phyloP scores from a whole-genome alignment of 257 asterid genomes.

The Capsicum baccatum region DNA sequence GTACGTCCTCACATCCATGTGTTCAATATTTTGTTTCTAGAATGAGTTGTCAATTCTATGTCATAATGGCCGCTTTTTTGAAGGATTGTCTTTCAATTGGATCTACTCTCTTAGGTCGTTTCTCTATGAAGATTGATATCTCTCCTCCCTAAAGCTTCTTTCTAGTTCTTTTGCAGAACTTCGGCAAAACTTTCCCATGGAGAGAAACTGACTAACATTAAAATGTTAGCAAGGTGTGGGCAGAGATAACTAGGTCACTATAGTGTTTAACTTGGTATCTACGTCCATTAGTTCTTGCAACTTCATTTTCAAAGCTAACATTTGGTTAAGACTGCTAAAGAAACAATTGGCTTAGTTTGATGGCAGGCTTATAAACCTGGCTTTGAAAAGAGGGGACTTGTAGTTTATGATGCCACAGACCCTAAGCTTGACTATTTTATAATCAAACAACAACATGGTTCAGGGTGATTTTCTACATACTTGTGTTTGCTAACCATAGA shows the following conservation, averaged over 20 bases:
- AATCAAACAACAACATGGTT: background rate
- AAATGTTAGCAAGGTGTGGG: background rate
- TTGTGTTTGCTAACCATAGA: background rate
- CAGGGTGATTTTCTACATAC: background rate
- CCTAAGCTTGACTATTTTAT: background rate
- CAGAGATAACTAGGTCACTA: background rate
- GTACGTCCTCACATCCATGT: background rate
- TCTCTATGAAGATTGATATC: background rate
- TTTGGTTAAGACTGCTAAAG: background rate
- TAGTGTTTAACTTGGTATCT: background rate
- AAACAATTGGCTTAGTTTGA: constrained; percentile 19
- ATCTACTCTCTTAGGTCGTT: background rate
- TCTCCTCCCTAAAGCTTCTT: constrained; percentile 15
- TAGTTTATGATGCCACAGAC: background rate
- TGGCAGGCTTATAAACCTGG: background rate
- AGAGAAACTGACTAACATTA: background rate
- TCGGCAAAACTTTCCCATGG: background rate
- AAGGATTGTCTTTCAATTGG: constrained; percentile 1
- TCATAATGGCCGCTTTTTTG: background rate
- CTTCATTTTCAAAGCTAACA: background rate
- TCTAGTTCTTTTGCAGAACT: background rate
- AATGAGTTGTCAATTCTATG: background rate
- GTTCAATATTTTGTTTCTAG: background rate
- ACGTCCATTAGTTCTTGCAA: background rate
- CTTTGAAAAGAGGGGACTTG: background rate